phyloP scores from a whole-genome alignment of 2,329 filamentous ascomycete species.

The Fusarium bulbicola region DNA sequence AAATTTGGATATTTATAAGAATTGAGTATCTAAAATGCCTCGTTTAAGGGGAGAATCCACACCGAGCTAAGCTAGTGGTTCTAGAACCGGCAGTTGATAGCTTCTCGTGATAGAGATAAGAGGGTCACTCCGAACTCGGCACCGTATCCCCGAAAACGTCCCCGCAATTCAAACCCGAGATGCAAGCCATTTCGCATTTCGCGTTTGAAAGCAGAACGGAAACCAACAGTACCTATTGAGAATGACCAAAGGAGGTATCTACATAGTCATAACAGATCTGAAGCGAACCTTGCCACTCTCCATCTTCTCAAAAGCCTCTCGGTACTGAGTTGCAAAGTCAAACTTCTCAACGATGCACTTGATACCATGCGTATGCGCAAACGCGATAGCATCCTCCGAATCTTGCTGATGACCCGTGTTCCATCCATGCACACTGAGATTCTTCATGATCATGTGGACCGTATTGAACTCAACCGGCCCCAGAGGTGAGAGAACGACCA shows the following conservation, averaged over 20 bases:
- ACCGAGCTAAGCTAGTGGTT: not conserved
- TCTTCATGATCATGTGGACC: conserved; percentile 54
- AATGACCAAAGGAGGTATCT: too few species aligned
- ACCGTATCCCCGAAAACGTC: not conserved
- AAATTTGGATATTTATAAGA: not conserved
- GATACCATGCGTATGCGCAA: conserved; percentile 69
- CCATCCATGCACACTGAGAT: conserved; percentile 69
- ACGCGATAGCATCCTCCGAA: conserved; percentile 71
- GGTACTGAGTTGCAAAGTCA: conserved; percentile 58
- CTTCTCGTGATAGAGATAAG: not conserved
- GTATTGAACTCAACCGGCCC: conserved; percentile 57
- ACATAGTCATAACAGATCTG: conserved; percentile 51
- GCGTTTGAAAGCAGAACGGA: not conserved
- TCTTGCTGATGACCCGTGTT: conserved; percentile 71
- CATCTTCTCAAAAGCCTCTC: conserved; percentile 55
- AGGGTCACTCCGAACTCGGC: not conserved
- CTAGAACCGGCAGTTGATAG: not conserved
- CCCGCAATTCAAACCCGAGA: not conserved
- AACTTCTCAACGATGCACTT: conserved; percentile 73
- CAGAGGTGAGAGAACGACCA: conserved; percentile 62
- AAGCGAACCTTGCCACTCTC: conserved; percentile 54
- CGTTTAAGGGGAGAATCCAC: not conserved
- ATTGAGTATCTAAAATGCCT: not conserved
- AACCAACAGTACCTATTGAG: not conserved
- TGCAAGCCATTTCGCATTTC: not conserved